Evolutionary conservation across 148 eudicot species (phyloP), one percentile per base, ranked within the genome.

Genomic region (Simmondsia chinensis): DNA sequence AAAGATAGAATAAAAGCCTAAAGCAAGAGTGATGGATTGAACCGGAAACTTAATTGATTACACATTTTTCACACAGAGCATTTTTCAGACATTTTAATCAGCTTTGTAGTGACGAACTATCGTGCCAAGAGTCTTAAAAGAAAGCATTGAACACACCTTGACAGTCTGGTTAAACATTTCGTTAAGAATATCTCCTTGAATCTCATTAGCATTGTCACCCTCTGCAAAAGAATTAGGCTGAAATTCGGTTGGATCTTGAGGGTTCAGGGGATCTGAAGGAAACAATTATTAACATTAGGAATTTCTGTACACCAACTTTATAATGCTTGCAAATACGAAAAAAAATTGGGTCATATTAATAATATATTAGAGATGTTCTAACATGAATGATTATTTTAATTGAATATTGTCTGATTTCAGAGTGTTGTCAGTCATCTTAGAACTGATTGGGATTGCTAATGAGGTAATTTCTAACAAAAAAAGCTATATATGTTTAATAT

Each of bases 151-250:
- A 46, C 89, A 75, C 65, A 88, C 94, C 37, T 73, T 70, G 47
- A 63, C 39, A 43, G 60, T 68, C 38, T 68, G 50, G 54, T 61
- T 52, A 50, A 35, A 71, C 2, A 73, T 48, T 46, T 68, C 82
- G 32, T 75, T 71, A 54, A 72, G 54, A 57, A 75, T 59, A 39
- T 64, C 77, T 33, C 69, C 87, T 22, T 64, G 77, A 58, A 68
- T 43, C 48, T 66, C 73, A 43, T 70, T 76, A 23, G 69, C 45
- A 20, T 39, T 57, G 39, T 33, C 34, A 21, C 34, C 51, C 29
- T 64, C 54, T 56, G 61, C 27, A 62, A 54, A 52, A 20, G 61
- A 46, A 26, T 56, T 66, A 6, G 68, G 66, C 20, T 60, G 65
- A 12, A 11, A 33, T 44, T 39, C 35, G 33, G 43, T 48, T 30